phyloP scores from a whole-genome alignment of 192 early-diverging fungal species.

The Bifiguratus adelaidae region DNA sequence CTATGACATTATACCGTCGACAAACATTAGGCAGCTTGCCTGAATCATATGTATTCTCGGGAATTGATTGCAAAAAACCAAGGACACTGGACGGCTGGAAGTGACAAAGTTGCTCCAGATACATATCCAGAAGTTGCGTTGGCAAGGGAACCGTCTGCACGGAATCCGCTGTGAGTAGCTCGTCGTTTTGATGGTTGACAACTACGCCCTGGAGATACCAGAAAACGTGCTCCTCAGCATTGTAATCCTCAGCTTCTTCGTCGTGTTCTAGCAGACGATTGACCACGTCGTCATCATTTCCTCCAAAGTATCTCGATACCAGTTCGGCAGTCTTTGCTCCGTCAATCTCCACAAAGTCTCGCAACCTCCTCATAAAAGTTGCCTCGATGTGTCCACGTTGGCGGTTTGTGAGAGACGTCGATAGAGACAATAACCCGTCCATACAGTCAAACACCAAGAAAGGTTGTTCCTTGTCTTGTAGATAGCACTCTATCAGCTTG shows the following conservation, averaged over 20 bases:
- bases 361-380: slow-evolving; percentile 33
- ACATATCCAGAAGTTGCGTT: slow-evolving; percentile 35
- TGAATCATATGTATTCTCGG: slow-evolving; percentile 35
- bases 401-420: slow-evolving; percentile 19
- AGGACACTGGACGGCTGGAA: slow-evolving; percentile 52
- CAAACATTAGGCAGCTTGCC: slow-evolving; percentile 21
- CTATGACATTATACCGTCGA: slow-evolving; percentile 35
- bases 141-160: slow-evolving; percentile 4
- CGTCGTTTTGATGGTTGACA: slow-evolving; percentile 22
- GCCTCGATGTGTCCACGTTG: slow-evolving; percentile 35
- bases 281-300: slow-evolving; percentile 38
- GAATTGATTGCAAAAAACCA: slow-evolving; percentile 42
- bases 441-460: slow-evolving; percentile 40
- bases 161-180: slow-evolving; percentile 6
- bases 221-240: slow-evolving; percentile 30
- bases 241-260: slow-evolving; percentile 18
- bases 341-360: slow-evolving; percentile 48
- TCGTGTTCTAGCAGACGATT: slow-evolving; percentile 22
- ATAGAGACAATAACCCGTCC: slow-evolving; percentile 22
- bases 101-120: slow-evolving; percentile 41
- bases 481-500: slow-evolving; percentile 34
- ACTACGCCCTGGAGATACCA: slow-evolving; percentile 43
- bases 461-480: slow-evolving; percentile 37
- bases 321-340: slow-evolving; percentile 41
- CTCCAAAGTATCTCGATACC: slow-evolving; percentile 34